These are phyloP conservation scores for Rhinocladiella mackenziei DNA, from an alignment of 2,329 filamentous ascomycete species.

Conservation along the genomic window DNA sequence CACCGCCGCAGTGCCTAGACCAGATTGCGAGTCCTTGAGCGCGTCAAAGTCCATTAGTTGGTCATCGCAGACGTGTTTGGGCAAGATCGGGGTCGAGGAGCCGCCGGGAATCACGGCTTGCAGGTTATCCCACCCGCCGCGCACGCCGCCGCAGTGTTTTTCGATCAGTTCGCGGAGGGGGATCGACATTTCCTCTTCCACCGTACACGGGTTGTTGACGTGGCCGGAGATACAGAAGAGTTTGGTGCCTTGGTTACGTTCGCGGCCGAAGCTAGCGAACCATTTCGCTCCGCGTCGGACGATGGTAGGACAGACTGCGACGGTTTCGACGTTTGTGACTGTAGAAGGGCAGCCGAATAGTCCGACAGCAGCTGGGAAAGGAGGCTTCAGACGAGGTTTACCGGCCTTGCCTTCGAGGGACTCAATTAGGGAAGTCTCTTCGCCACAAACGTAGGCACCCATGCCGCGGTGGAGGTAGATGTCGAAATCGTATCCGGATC, in stretches of 20 bases:
- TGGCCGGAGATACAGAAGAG: constrained; percentile 97
- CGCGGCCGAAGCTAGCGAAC: constrained; percentile 91
- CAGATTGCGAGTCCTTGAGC: constrained; percentile 94
- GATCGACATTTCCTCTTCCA: constrained; percentile 99
- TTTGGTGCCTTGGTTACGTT: constrained; percentile 96
- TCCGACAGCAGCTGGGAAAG: constrained; percentile 94
- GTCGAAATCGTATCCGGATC: constrained; percentile 95
- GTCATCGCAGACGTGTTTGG: constrained; percentile 83
- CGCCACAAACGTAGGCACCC: constrained; percentile 95
- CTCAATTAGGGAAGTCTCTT: constrained; percentile 97
- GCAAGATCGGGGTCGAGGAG: constrained; percentile 92
- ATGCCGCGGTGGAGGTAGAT: constrained; percentile 94
- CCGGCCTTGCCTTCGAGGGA: constrained; percentile 97
- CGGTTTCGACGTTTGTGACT: constrained; percentile 95
- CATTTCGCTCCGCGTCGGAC: constrained; percentile 85
- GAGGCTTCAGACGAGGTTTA: constrained; percentile 97
- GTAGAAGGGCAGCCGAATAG: constrained; percentile 97
- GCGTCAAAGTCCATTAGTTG: constrained; percentile 99
- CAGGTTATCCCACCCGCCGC: constrained; percentile 96
- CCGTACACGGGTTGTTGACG: constrained; percentile 96
- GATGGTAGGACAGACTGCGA: constrained; percentile 93
- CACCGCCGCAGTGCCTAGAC: constrained; percentile 93
- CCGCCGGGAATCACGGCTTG: constrained; percentile 93
- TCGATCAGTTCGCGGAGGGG: constrained; percentile 94
- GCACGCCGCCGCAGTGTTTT: constrained; percentile 94